Base-by-base conservation (phyloP, 2,329 filamentous ascomycete species). In the Thelonectria discophora region DNA sequence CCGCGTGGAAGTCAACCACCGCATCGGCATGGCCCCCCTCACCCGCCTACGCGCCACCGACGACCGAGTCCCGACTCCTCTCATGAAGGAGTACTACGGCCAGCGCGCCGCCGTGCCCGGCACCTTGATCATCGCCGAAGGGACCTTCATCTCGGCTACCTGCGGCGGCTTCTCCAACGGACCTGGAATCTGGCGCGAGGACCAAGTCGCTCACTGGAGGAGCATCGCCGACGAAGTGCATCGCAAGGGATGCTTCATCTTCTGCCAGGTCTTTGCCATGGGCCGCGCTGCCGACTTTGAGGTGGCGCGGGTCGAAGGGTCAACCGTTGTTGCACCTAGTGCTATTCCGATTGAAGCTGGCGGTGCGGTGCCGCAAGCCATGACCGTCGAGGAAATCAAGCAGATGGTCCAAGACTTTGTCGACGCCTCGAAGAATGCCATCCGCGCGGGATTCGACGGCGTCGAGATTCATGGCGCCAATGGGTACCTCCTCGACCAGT, bases 381-480 rank as follows among this genome's bases (percentile, higher is more conserved):
- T 94, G 84, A 88, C 85, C 0, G 76, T 83, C 12, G 76, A 82
- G 0, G 89, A 93, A 24, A 93, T 94, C 53, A 77, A 87, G 49
- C 74, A 81, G 1, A 80, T 88, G 62, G 87, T 89, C 65, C 71
- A 75, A 0, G 85, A 85, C 0, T 92, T 83, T 73, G 84, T 80
- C 0, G 79, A 77, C 0, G 83, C 84, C 0, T 76, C 83, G 0
- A 79, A 81, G 65, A 81, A 86, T 10, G 84, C 90, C 0, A 74
- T 91, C 0, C 78, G 80, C 0, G 87, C 86, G 0, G 91, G 91
- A 0, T 89, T 90, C 32, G 91, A 94, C 68, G 88, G 86, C 0
- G 85, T 94, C 47, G 91, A 94, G 64, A 72, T 81, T 3, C 81
- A 85, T 49, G 81, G 73, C 1, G 85, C 84, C 0, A 87, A 88